Evolutionary conservation across 176 grass and related monocot species (phyloP), one percentile per base, ranked within the genome.

Genomic region (Paspalum vaginatum): DNA sequence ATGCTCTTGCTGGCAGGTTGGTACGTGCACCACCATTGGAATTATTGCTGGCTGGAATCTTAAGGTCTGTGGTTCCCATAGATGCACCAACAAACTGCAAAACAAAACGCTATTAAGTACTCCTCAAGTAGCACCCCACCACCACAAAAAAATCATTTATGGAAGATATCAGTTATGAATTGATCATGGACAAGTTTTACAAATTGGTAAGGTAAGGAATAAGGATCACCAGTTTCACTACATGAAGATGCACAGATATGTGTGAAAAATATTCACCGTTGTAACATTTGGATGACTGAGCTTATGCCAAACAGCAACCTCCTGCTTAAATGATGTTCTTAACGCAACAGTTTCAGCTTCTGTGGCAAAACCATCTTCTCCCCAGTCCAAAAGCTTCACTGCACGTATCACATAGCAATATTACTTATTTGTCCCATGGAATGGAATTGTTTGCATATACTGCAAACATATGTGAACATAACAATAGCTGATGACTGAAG

Each of bases 321-420:
- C 94, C 48, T 91, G 85, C 82, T 83, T 84, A 78, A 97, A 97
- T 78, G 89, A 97, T 68, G 84, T 80, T 57, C 94, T 74, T 43
- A 97, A 78, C 40, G 81, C 47, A 10, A 76, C 49, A 72, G 91
- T 94, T 91, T 97, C 89, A 43, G 87, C 76, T 67, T 97, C 91
- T 80, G 94, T 94, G 49, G 91, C 86, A 73, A 91, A 87, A 65
- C 91, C 94, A 87, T 94, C 91, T 84, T 92, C 91, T 71, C 91
- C 94, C 94, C 94, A 97, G 81, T 97, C 91, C 80, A 97, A 91
- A 14, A 97, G 79, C 81, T 97, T 97, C 79, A 98, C 95, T 97
- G 68, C 44, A 82, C 54, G 32, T 21, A 89, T 47, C 46, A 68
- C 9, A 64, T 47, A 69, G 18, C 11, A 76, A 75, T 15, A 70